A percentile compares a stretch with the other conserved stretches of the same genome.
Conservation (phyloP, 2,329 filamentous ascomycete genomes). For the Rugonectria rugulosa region DNA sequence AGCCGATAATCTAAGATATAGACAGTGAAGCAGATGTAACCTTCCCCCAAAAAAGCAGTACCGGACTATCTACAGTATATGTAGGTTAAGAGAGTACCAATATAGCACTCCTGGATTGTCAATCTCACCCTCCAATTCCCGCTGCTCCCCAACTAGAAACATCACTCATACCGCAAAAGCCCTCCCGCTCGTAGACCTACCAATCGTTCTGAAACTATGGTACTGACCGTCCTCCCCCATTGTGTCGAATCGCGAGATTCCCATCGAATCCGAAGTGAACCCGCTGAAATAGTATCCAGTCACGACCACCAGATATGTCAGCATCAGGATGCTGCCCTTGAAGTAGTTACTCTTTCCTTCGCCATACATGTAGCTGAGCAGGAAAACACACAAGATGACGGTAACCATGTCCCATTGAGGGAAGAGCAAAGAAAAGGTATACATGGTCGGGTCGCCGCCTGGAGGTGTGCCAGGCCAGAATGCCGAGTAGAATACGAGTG, state of each 20-base stretch:
- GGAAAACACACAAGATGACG: slow-evolving; percentile 93
- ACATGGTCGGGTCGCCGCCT: slow-evolving; percentile 54
- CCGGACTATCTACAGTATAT: slow-evolving; percentile 29
- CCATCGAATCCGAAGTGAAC: slow-evolving; percentile 55
- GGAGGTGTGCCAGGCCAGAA: slow-evolving; percentile 62
- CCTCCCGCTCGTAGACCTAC: slow-evolving; percentile 49
- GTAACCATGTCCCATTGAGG: slow-evolving; percentile 99
- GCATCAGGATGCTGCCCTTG: slow-evolving; percentile 93
- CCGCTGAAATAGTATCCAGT: slow-evolving; percentile 89
- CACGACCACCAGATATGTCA: slow-evolving; percentile 92
- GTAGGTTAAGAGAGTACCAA: slow-evolving; percentile 16
- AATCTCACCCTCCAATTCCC: neutral
- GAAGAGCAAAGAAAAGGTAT: slow-evolving; percentile 88
- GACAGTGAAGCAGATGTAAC: slow-evolving; percentile 18
- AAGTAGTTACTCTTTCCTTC: slow-evolving; percentile 99
- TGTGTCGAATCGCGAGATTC: slow-evolving; percentile 60
- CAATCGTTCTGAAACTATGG: slow-evolving; percentile 62
- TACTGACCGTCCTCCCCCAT: slow-evolving; percentile 59
- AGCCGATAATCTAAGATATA: slow-evolving; percentile 13
- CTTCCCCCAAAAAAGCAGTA: slow-evolving; percentile 14
- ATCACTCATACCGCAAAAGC: slow-evolving; percentile 36
- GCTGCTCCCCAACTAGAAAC: neutral
- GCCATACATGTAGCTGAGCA: slow-evolving; percentile 96
- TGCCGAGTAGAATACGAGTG: slow-evolving; percentile 89
- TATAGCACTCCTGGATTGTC: slow-evolving; percentile 11